phyloP scores from a whole-genome alignment of 2,329 filamentous ascomycete species.

The Xylariaceae sp. region DNA sequence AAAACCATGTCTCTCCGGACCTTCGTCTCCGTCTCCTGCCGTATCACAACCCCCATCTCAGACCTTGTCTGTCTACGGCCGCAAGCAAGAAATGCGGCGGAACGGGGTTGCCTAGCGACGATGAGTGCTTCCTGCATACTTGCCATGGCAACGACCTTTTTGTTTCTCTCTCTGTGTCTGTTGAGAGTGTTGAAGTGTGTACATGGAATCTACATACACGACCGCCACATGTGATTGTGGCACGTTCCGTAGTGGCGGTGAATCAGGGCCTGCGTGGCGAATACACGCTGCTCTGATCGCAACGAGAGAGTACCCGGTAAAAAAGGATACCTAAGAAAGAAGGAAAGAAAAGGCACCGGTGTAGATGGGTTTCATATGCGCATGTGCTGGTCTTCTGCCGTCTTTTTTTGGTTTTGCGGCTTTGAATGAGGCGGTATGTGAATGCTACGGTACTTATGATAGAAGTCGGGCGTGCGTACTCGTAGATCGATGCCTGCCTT shows the following conservation, averaged over 20 bases:
- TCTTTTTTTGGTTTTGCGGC: background rate
- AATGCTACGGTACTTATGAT: too few relatives aligned
- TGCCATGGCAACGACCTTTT: too few relatives aligned
- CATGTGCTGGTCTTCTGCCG: background rate
- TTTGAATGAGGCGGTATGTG: background rate
- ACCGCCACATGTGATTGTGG: slow-evolving; percentile 7
- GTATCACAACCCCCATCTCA: background rate
- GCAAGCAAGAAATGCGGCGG: background rate
- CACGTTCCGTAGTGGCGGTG: slow-evolving; percentile 1
- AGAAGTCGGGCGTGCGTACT: too few relatives aligned
- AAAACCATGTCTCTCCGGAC: too few relatives aligned
- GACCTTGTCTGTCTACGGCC: slow-evolving; percentile 6
- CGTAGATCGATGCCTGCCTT: background rate
- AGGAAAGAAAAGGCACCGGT: background rate
- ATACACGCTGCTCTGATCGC: too few relatives aligned
- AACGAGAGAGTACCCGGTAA: too few relatives aligned
- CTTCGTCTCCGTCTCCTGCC: background rate
- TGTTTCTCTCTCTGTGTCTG: too few relatives aligned
- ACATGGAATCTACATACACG: background rate
- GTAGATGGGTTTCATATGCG: background rate
- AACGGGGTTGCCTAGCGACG: background rate
- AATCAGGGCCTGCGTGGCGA: background rate
- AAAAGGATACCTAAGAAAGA: background rate
- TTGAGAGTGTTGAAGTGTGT: background rate
- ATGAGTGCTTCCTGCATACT: too few relatives aligned